These are phyloP conservation scores for Podila minutissima DNA, from an alignment of 192 early-diverging fungal species.

Conservation along the genomic window DNA sequence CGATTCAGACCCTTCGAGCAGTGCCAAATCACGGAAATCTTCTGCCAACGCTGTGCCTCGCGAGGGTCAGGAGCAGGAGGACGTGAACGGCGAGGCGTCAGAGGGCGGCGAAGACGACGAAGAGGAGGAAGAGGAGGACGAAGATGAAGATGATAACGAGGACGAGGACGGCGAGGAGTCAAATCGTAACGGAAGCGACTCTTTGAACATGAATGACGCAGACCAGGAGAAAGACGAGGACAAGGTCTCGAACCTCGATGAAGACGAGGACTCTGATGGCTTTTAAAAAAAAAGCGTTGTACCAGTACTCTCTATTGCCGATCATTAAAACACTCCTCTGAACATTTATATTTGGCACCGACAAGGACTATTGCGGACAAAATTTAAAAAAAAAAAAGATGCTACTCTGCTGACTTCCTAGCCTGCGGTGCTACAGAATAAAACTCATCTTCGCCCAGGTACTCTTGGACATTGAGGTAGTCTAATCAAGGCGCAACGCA, in stretches of 20 bases:
- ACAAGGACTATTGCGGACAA: background rate
- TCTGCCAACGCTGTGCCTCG: slow-evolving; percentile 28
- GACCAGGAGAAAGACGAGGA: slow-evolving; percentile 27
- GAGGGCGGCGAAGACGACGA: slow-evolving; percentile 22
- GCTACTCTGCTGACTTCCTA: slow-evolving; percentile 25
- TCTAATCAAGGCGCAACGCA: slow-evolving; percentile 9
- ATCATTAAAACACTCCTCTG: background rate
- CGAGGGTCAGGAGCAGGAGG: slow-evolving; percentile 24
- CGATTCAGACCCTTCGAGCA: background rate
- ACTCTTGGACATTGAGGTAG: slow-evolving; percentile 50
- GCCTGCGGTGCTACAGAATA: slow-evolving; percentile 21
- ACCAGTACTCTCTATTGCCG: background rate
- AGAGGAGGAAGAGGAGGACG: slow-evolving; percentile 30
- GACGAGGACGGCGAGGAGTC: slow-evolving; percentile 25
- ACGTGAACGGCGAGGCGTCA: slow-evolving; percentile 21
- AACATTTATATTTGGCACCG: background rate
- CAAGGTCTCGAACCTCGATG: slow-evolving; percentile 17
- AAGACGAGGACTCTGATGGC: slow-evolving; percentile 41
- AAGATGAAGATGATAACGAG: slow-evolving; percentile 20
- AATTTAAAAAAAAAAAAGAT: background rate
- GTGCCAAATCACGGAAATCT: slow-evolving; percentile 39
- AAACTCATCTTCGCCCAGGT: slow-evolving; percentile 52
- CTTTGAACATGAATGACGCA: slow-evolving; percentile 37
- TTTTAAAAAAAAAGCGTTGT: slow-evolving; percentile 7
- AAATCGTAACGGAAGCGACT: slow-evolving; percentile 1